Percentiles rank a stretch among this genome's conserved stretches.
These are phyloP conservation scores for Tolypocladium capitatum DNA, from an alignment of 2,329 filamentous ascomycete genomes.

Conservation along the genomic window DNA sequence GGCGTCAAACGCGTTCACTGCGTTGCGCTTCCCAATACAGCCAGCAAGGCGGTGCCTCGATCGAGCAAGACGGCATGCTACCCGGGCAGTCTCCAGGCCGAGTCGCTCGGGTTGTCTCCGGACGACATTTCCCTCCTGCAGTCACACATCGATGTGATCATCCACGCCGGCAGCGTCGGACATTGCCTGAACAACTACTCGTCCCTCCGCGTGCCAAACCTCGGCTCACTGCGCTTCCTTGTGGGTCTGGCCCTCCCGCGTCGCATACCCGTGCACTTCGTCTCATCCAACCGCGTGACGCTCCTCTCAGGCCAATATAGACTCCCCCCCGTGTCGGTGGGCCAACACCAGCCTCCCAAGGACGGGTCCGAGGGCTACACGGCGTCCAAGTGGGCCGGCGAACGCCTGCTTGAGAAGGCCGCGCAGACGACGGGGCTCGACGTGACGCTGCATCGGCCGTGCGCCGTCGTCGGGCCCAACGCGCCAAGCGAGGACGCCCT, in stretches of 20 bases:
- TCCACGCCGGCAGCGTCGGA: constrained; percentile 31
- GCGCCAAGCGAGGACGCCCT: constrained; percentile 6
- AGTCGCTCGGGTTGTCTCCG: constrained; percentile 1
- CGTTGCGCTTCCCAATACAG: constrained; percentile 21
- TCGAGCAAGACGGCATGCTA: constrained; percentile 1
- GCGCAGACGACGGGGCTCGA: constrained; percentile 7
- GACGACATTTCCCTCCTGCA: constrained; percentile 1
- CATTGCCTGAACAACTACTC: constrained; percentile 18
- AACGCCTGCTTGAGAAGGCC: constrained; percentile 15
- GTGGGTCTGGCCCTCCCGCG: constrained; percentile 9
- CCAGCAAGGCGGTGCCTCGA: not conserved
- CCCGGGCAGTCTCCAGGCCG: constrained; percentile 1
- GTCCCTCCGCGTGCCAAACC: constrained; percentile 12
- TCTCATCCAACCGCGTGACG: constrained; percentile 16
- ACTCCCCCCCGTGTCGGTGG: not conserved
- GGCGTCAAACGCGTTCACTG: constrained; percentile 27
- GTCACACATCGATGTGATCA: constrained; percentile 25
- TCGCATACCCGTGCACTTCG: constrained; percentile 18
- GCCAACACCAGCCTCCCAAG: constrained; percentile 2
- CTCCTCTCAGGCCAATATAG: constrained; percentile 2
- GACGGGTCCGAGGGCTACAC: constrained; percentile 17
- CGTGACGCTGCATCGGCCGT: constrained; percentile 15
- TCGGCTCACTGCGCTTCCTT: constrained; percentile 13
- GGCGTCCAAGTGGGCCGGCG: constrained; percentile 19
- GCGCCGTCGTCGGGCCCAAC: constrained; percentile 7